A percentile compares a stretch with the other conserved stretches of the same genome.
phyloP scores from a whole-genome alignment of 2,329 filamentous ascomycete genomes.

The Xylaria sp. region DNA sequence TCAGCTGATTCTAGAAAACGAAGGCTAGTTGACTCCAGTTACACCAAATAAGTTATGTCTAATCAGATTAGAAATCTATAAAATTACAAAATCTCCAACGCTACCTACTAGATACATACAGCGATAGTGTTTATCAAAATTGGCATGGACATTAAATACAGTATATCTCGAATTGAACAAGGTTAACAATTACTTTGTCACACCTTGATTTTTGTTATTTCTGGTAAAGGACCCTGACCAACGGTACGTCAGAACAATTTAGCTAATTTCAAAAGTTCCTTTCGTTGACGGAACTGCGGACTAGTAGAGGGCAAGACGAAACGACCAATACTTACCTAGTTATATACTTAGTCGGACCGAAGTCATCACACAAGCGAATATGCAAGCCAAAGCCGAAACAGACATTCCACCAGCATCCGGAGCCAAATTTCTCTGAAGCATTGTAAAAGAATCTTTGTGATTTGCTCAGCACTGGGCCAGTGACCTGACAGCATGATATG shows the following conservation, averaged over 20 bases:
- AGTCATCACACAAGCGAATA: constrained; percentile 10
- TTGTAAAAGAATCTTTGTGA: background rate
- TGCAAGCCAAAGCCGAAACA: constrained; percentile 15
- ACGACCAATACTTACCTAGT: background rate
- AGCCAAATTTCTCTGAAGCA: constrained; percentile 3
- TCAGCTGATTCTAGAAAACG: background rate
- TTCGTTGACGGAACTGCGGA: background rate
- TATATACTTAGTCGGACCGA: constrained; percentile 14
- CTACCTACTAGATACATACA: background rate
- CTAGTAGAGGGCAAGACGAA: background rate
- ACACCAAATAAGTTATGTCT: constrained; percentile 1
- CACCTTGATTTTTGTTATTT: background rate
- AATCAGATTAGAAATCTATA: background rate
- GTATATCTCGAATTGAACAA: background rate
- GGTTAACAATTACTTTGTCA: background rate
- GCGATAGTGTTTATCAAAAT: background rate
- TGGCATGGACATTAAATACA: background rate
- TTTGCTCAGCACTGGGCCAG: constrained; percentile 2
- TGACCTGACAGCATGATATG: constrained; percentile 3
- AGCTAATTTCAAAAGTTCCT: background rate
- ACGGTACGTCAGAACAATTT: background rate
- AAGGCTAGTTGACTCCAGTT: background rate
- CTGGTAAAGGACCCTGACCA: background rate
- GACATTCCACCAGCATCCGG: constrained; percentile 1
- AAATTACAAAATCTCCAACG: background rate